Base-by-base conservation (phyloP, 768 basidiomycete genomes). In the Rhizopogon rudus region DNA sequence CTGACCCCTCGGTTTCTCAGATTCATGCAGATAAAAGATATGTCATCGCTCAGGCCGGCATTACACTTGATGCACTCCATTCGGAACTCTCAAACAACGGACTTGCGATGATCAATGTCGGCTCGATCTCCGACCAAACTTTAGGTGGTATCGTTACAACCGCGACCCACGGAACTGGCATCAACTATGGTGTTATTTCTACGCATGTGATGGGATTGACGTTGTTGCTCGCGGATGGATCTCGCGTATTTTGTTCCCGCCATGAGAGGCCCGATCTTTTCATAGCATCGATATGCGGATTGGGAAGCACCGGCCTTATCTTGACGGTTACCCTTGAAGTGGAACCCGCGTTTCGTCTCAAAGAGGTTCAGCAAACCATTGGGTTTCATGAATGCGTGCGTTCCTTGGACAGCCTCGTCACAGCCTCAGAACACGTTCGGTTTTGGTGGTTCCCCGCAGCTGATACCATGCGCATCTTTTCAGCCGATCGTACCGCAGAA, bases 91-190 rank as follows among this genome's bases (percentile, higher is more conserved):
- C 77, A 46, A 68, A 73, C 12, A 74, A 86, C 62, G 78, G 78
- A 35, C 81, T 98, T 33, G 95, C 94, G 40, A 87, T 99, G 82
- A 84, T 81, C 65, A 96, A 91, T 71, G 79, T 98, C 57, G 97
- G 97, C 37, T 95, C 93, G 29, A 98, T 99, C 64, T 96, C 93
- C 37, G 94, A 97, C 68, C 96, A 98, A 70, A 92, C 93, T 3
- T 79, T 99, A 60, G 95, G 83, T 28, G 97, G 97, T 43, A 83
- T 94, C 62, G 78, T 98, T 64, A 86, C 93, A 13, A 99, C 97
- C 58, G 93, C 93, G 7, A 95, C 95, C 0, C 97, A 99, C 76
- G 97, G 95, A 51, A 86, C 91, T 12, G 96, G 97, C 41, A 76
- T 88, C 56, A 65, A 72, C 43, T 95, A 81, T 72, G 83, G 83